Base-by-base conservation (phyloP, 306 rosid genomes). In the Quillaja saponaria region DNA sequence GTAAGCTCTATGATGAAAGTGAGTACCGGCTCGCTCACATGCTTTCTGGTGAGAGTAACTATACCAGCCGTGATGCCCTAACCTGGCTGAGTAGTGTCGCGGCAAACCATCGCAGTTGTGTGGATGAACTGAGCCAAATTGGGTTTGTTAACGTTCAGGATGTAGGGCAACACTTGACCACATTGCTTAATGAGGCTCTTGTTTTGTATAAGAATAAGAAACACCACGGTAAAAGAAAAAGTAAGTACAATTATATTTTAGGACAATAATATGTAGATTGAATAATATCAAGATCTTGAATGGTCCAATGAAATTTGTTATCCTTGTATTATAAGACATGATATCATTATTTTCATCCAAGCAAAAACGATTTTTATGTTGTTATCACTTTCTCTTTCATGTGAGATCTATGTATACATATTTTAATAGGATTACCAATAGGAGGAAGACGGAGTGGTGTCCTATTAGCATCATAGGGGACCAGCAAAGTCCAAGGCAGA, bases 1-100 rank as follows among this genome's bases (percentile, higher is more conserved):
- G 60, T 7, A 80, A 71, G 55, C 84, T 87, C 28, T 87, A 84
- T 49, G 82, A 68, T 10, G 87, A 87, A 63, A 84, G 95, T 25
- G 80, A 76, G 75, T 35, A 12, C 2, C 35, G 77, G 49, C 78
- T 84, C 6, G 16, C 58, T 34, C 53, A 61, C 34, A 55, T 87
- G 71, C 28, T 80, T 25, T 57, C 69, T 25, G 11, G 25, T 1
- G 38, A 60, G 17, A 55, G 38, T 6, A 38, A 9, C 37, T 72
- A 81, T 50, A 49, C 57, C 7, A 61, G 44, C 3, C 71, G 77
- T 6, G 88, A 87, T 67, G 86, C 73, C 1, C 55, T 60, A 13
- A 71, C 73, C 0, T 82, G 95, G 95, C 61, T 84, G 0, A 82
- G 86, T 61, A 73, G 69, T 10, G 60, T 87, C 49, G 65, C 80